Conservation (phyloP, 2,329 filamentous ascomycete genomes). For the Fusarium liriodendri region DNA sequence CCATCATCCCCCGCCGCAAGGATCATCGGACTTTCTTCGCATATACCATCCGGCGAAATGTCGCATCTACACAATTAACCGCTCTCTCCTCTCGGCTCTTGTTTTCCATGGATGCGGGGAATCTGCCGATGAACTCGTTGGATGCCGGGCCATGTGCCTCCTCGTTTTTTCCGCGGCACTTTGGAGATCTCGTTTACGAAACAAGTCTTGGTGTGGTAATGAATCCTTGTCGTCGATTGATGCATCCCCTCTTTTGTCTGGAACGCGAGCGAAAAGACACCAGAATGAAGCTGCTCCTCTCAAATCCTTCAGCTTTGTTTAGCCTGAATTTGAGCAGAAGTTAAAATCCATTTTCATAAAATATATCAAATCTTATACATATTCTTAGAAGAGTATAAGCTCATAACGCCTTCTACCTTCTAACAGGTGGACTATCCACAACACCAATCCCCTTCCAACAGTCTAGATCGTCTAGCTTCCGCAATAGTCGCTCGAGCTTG, state of each 20-base stretch:
- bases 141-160: background rate
- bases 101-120: background rate
- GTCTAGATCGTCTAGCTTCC: slow-evolving; percentile 47
- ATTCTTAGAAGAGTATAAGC: too few relatives aligned
- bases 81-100: background rate
- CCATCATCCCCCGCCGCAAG: background rate
- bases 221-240: too few relatives aligned
- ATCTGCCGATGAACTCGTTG: background rate
- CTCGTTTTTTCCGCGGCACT: background rate
- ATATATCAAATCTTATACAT: too few relatives aligned
- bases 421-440: slow-evolving; percentile 7
- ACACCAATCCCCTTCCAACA: slow-evolving; percentile 44
- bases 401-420: too few relatives aligned
- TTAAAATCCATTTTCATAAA: too few relatives aligned
- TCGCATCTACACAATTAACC: background rate
- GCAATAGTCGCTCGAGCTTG: slow-evolving; percentile 45
- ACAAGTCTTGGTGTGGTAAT: background rate
- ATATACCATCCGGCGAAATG: slow-evolving; percentile 10
- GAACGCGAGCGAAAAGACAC: too few relatives aligned
- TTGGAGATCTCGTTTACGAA: background rate
- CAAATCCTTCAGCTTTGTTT: too few relatives aligned
- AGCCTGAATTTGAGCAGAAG: too few relatives aligned
- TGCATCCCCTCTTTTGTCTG: too few relatives aligned
- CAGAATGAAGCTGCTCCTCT: too few relatives aligned
- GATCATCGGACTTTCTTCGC: slow-evolving; percentile 31